Conservation (phyloP, 2,329 filamentous ascomycete species). For the Colletotrichum horii region DNA sequence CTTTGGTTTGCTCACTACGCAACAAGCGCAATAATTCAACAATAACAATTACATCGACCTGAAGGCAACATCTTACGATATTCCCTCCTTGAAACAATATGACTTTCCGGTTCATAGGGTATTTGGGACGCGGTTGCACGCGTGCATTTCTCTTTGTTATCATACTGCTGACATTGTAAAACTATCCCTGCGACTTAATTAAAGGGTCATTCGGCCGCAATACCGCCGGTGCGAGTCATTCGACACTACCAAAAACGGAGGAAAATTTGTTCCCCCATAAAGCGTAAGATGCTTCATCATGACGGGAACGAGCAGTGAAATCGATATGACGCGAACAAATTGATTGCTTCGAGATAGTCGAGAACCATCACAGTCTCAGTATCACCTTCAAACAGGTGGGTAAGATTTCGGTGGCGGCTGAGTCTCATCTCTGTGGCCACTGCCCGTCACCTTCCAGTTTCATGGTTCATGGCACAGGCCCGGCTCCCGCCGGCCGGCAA, state of each 20-base stretch:
- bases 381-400: not conserved
- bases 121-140: not conserved
- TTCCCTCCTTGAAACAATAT: not conserved
- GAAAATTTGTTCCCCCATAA: not conserved
- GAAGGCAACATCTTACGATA: not conserved
- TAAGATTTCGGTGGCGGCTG: not conserved
- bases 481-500: not conserved
- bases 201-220: not conserved
- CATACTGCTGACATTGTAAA: not conserved
- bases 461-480: not conserved
- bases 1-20: rapidly evolving
- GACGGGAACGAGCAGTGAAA: not conserved
- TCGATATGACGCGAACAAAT: no score
- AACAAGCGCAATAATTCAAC: not conserved
- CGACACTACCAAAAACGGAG: not conserved
- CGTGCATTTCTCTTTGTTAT: rapidly evolving
- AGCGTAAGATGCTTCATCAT: not conserved
- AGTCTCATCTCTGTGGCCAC: not conserved
- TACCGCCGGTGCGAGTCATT: not conserved
- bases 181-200: rapidly evolving
- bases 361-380: not conserved
- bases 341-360: not conserved
- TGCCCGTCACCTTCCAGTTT: not conserved
- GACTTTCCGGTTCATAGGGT: not conserved
- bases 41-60: not conserved